Conservation (phyloP, 495 filamentous ascomycete genomes). For the Trichoderma orchidacearum region DNA sequence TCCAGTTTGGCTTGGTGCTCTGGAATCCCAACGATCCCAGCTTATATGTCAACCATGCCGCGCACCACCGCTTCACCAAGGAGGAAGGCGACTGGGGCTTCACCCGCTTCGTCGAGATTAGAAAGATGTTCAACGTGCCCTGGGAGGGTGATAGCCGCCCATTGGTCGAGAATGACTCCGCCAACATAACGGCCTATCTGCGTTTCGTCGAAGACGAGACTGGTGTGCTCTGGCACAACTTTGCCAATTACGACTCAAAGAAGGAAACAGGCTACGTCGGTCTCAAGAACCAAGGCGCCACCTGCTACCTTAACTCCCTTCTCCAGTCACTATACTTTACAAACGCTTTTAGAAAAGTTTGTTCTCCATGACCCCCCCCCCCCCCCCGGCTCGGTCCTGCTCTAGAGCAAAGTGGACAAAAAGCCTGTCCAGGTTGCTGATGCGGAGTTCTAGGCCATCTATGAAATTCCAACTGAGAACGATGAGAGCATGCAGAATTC, state of each 20-base stretch:
- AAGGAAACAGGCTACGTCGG: conserved; percentile 97
- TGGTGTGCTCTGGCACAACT: conserved; percentile 98
- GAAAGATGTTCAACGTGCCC: conserved; percentile 59
- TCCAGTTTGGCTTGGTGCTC: conserved; percentile 85
- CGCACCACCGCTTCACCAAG: conserved; percentile 82
- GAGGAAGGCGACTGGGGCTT: conserved; percentile 99
- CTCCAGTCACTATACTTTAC: conserved; percentile 96
- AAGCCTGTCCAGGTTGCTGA: conserved; percentile 1
- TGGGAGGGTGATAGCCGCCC: conserved; percentile 52
- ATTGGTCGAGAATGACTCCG: conserved; percentile 78
- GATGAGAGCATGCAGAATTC: conserved; percentile 74
- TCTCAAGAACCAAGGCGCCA: conserved; percentile 93
- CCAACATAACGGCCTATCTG: conserved; percentile 85
- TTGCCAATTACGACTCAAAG: conserved; percentile 97
- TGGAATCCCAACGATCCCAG: conserved; percentile 86
- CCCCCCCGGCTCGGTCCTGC: not conserved
- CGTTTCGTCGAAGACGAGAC: conserved; percentile 93
- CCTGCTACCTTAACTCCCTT: conserved; percentile 96
- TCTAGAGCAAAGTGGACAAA: no score
- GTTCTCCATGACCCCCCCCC: not conserved
- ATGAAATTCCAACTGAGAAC: conserved; percentile 83
- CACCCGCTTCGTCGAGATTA: conserved; percentile 76
- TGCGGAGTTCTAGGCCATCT: conserved; percentile 53
- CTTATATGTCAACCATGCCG: conserved; percentile 52
- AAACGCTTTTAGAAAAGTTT: conserved; percentile 87